phyloP scores from a whole-genome alignment of 495 filamentous ascomycete genomes.

The Pyrenopolyporus hunteri region DNA sequence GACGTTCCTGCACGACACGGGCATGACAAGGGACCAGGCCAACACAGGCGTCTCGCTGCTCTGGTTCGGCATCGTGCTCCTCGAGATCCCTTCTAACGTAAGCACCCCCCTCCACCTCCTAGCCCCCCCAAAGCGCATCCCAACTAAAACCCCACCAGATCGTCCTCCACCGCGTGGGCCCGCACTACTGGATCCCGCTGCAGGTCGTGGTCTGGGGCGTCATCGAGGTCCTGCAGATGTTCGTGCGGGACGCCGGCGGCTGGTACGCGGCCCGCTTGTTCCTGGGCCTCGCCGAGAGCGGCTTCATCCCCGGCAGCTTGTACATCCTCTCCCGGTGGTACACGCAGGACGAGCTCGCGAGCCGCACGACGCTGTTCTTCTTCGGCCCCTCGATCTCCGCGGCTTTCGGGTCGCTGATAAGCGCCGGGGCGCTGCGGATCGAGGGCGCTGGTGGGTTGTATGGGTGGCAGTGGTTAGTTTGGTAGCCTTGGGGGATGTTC shows the following conservation, averaged over 20 bases:
- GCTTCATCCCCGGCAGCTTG: constrained; percentile 25
- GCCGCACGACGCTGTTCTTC: constrained; percentile 26
- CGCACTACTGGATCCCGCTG: constrained; percentile 28
- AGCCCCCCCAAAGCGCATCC: neutral
- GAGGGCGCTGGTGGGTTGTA: constrained; percentile 16
- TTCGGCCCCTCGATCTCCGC: constrained; percentile 23
- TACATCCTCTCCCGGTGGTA: constrained; percentile 30
- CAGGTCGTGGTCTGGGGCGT: constrained; percentile 27
- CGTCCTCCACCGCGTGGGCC: constrained; percentile 21
- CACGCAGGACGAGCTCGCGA: constrained; percentile 30
- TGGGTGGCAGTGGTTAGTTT: constrained; percentile 27
- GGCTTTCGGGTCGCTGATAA: constrained; percentile 22
- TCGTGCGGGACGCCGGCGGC: constrained; percentile 16
- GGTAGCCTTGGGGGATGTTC: neutral
- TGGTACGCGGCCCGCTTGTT: constrained; percentile 32
- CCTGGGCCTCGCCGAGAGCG: constrained; percentile 17
- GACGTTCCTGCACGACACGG: constrained; percentile 19
- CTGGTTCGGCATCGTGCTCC: constrained; percentile 25
- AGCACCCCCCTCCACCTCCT: neutral
- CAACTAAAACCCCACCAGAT: constrained; percentile 8
- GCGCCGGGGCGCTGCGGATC: constrained; percentile 20
- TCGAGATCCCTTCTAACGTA: constrained; percentile 27
- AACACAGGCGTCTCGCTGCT: constrained; percentile 26
- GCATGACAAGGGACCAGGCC: constrained; percentile 25
- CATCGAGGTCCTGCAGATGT: constrained; percentile 23